Conservation (phyloP, 2,329 filamentous ascomycete species). For the Scedosporium minutisporum region DNA sequence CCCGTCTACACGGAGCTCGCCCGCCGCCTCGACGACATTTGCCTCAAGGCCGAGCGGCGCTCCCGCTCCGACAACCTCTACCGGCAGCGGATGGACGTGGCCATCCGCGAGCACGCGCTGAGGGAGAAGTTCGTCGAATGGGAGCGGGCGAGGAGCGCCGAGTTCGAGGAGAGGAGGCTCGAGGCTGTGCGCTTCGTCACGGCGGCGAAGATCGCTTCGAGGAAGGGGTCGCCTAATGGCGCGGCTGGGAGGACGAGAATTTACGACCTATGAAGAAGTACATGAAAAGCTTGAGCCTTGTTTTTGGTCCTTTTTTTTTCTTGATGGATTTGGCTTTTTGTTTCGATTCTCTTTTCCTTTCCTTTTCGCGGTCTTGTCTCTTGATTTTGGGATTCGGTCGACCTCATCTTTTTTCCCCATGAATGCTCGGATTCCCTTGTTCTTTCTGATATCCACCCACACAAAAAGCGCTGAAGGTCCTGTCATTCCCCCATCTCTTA, state of each 20-base stretch:
- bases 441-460: no score
- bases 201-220: conserved; percentile 16
- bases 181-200: conserved; percentile 34
- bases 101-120: conserved; percentile 32
- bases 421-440: no score
- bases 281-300: neutral
- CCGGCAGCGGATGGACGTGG: conserved; percentile 31
- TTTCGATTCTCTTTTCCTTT: no score
- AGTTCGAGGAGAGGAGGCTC: conserved; percentile 38
- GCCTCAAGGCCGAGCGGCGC: conserved; percentile 33
- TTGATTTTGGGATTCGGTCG: no score
- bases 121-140: conserved; percentile 30
- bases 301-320: neutral
- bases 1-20: conserved; percentile 25
- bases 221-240: conserved; percentile 19
- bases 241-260: neutral
- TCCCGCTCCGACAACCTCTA: conserved; percentile 30
- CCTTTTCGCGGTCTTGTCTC: no score
- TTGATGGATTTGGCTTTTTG: no score
- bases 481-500: neutral
- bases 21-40: conserved; percentile 38
- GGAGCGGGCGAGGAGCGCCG: conserved; percentile 38
- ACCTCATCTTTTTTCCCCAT: no score
- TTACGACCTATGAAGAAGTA: no score
- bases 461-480: neutral